Evolutionary conservation across 345 rosid species (phyloP).

Genomic region (Tarenaya hassleriana): DNA sequence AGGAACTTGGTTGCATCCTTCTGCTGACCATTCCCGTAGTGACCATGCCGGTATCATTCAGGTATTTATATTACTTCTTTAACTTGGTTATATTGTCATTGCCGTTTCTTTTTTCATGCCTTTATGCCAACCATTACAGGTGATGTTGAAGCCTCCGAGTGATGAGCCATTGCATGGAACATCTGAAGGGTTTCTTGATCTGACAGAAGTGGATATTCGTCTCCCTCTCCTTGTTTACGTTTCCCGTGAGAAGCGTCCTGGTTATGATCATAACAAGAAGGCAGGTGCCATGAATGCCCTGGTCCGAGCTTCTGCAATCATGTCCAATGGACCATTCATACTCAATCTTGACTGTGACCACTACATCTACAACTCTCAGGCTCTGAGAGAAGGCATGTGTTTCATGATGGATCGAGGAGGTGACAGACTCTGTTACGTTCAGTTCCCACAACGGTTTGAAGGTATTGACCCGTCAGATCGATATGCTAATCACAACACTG

Average conservation of each 20-base stretch:
- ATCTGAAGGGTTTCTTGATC: slow-evolving; percentile 58
- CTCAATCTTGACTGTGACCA: slow-evolving; percentile 98
- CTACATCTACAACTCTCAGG: slow-evolving; percentile 92
- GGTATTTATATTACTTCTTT: no score
- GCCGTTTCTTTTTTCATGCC: slow-evolving; percentile 18
- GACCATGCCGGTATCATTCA: slow-evolving; percentile 96
- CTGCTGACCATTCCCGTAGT: slow-evolving; percentile 68
- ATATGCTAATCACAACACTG: slow-evolving; percentile 95
- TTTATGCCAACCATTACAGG: slow-evolving; percentile 46
- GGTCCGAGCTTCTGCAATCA: slow-evolving; percentile 94
- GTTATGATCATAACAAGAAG: slow-evolving; percentile 97
- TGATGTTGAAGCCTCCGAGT: slow-evolving; percentile 96
- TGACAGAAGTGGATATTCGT: slow-evolving; percentile 85
- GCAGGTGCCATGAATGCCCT: slow-evolving; percentile 99
- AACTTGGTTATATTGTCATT: background rate
- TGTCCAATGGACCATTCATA: slow-evolving; percentile 96
- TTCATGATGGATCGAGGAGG: slow-evolving; percentile 99
- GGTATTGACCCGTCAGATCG: slow-evolving; percentile 98
- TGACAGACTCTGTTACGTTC: slow-evolving; percentile 84
- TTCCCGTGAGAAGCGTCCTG: slow-evolving; percentile 98
- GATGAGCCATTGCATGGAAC: slow-evolving; percentile 77
- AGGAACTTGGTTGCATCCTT: slow-evolving; percentile 77
- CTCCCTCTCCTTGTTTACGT: slow-evolving; percentile 96
- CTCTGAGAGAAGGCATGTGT: slow-evolving; percentile 97
- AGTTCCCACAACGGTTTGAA: slow-evolving; percentile 97